These are phyloP conservation scores for Ophiocordyceps australis DNA, from an alignment of 2,329 filamentous ascomycete species.

Conservation along the genomic window DNA sequence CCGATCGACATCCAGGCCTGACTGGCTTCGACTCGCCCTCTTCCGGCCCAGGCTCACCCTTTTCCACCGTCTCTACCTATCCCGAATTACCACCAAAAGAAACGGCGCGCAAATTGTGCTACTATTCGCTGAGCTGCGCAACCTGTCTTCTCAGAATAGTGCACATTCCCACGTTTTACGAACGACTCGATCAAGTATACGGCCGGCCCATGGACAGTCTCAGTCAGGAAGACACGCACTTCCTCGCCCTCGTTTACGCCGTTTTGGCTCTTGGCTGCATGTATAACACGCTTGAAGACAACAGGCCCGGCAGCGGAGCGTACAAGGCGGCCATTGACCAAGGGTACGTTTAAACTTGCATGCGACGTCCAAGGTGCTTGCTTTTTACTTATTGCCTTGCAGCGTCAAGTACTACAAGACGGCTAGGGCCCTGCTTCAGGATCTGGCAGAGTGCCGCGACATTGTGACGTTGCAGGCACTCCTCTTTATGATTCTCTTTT, in stretches of 20 bases:
- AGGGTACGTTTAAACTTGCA: slow-evolving; percentile 36
- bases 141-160: slow-evolving; percentile 50
- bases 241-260: slow-evolving; percentile 53
- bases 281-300: slow-evolving; percentile 41
- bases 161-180: slow-evolving; percentile 67
- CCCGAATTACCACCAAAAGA: slow-evolving; percentile 54
- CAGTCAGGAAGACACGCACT: slow-evolving; percentile 45
- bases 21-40: slow-evolving; percentile 52
- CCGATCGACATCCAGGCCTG: slow-evolving; percentile 28
- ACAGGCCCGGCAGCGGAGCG: slow-evolving; percentile 23
- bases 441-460: slow-evolving; percentile 53
- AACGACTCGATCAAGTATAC: slow-evolving; percentile 62
- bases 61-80: slow-evolving; percentile 28
- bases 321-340: slow-evolving; percentile 35
- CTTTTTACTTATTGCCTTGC: slow-evolving; percentile 1
- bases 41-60: slow-evolving; percentile 45
- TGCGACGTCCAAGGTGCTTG: no score
- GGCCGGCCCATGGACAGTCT: slow-evolving; percentile 44
- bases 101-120: slow-evolving; percentile 31
- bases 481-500: slow-evolving; percentile 63
- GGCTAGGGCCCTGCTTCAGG: slow-evolving; percentile 45
- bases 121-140: slow-evolving; percentile 36
- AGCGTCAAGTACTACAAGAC: slow-evolving; percentile 61
- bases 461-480: slow-evolving; percentile 57
- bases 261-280: slow-evolving; percentile 57